These are phyloP conservation scores for Brassica incana DNA, from an alignment of 345 rosid species.

Conservation along the genomic window DNA sequence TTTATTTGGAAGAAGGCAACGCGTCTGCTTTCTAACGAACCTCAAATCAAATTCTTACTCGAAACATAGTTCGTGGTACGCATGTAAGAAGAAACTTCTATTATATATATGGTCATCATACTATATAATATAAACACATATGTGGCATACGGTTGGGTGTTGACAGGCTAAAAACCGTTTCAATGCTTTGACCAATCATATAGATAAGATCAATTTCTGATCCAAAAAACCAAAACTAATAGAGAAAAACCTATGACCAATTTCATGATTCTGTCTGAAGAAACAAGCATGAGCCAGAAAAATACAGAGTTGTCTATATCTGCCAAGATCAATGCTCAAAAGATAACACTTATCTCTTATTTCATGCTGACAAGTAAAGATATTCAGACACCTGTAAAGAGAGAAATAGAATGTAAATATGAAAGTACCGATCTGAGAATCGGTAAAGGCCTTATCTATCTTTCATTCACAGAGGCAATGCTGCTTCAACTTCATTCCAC, in stretches of 20 bases:
- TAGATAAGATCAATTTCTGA: slow-evolving; percentile 1
- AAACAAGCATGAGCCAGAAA: neutral
- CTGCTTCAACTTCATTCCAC: slow-evolving; percentile 88
- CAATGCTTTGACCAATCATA: slow-evolving; percentile 23
- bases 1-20: slow-evolving; percentile 36
- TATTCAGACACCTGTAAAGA: neutral
- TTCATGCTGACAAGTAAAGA: slow-evolving; percentile 22
- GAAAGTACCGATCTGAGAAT: slow-evolving; percentile 6
- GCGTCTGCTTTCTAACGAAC: slow-evolving; percentile 31
- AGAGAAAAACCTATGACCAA: slow-evolving; percentile 13
- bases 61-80: slow-evolving; percentile 28
- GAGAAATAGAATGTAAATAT: neutral
- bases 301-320: slow-evolving; percentile 19
- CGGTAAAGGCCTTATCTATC: neutral
- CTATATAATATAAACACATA: slow-evolving; percentile 21
- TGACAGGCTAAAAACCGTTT: slow-evolving; percentile 15
- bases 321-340: slow-evolving; percentile 7
- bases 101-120: neutral
- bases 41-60: slow-evolving; percentile 16
- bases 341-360: slow-evolving; percentile 14
- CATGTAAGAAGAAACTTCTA: slow-evolving; percentile 5
- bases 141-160: neutral
- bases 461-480: slow-evolving; percentile 50
- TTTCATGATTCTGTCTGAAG: slow-evolving; percentile 5
- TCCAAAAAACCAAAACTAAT: slow-evolving; percentile 14